Evolutionary conservation across 2,329 filamentous ascomycete species (phyloP).

Genomic region (Huntiella bhutanensis): DNA sequence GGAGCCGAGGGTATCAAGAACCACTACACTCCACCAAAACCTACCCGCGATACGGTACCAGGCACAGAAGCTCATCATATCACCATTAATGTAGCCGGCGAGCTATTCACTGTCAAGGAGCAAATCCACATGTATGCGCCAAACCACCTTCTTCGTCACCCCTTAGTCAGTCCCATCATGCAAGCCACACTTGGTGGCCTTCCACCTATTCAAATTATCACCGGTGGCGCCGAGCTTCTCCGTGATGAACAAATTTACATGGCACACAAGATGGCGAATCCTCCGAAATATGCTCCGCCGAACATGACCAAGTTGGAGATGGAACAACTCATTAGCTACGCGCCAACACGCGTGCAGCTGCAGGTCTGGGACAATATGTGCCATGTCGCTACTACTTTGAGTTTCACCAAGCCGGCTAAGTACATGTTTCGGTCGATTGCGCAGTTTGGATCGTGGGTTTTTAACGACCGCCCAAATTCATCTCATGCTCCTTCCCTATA

Average conservation of each 20-base stretch:
- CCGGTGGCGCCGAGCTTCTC: constrained; percentile 73
- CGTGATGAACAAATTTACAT: constrained; percentile 90
- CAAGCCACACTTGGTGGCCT: constrained; percentile 80
- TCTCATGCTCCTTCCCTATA: constrained; percentile 38
- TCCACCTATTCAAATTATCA: constrained; percentile 69
- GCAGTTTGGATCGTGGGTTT: constrained; percentile 82
- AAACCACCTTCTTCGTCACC: constrained; percentile 70
- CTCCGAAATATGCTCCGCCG: constrained; percentile 49
- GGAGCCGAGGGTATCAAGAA: constrained; percentile 15
- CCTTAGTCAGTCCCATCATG: constrained; percentile 72
- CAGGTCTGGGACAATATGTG: constrained; percentile 95
- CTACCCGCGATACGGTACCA: neutral
- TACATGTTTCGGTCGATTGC: constrained; percentile 87
- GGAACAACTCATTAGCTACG: constrained; percentile 43
- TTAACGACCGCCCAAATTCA: constrained; percentile 60
- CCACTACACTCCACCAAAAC: constrained; percentile 4
- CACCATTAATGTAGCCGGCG: constrained; percentile 49
- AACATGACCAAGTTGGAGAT: constrained; percentile 44
- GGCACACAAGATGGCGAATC: constrained; percentile 85
- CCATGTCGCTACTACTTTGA: constrained; percentile 81
- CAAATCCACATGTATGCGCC: constrained; percentile 80
- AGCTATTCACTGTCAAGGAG: constrained; percentile 57
- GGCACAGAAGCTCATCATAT: constrained; percentile 3
- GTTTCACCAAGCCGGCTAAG: constrained; percentile 88
- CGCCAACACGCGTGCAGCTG: constrained; percentile 76